These are phyloP conservation scores for Brassica rapa DNA, from an alignment of 345 rosid genomes.

Conservation along the genomic window DNA sequence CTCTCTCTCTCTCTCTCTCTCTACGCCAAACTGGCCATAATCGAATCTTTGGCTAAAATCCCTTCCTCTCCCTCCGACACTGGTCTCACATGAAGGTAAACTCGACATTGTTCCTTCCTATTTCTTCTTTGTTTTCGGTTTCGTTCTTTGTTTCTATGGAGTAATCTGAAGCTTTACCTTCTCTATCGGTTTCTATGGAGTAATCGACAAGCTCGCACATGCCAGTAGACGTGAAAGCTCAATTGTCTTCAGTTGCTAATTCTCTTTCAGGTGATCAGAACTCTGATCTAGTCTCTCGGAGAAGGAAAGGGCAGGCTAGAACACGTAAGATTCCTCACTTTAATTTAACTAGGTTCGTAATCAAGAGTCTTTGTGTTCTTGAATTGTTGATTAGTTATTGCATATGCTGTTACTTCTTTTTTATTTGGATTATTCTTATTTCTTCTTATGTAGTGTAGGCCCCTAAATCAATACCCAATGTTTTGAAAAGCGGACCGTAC, in stretches of 20 bases:
- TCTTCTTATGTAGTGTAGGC: constrained; percentile 44
- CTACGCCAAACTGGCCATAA: too few relatives aligned
- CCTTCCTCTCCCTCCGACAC: too few relatives aligned
- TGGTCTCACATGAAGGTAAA: too few relatives aligned
- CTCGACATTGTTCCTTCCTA: too few relatives aligned
- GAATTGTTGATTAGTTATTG: neutral
- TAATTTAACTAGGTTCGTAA: constrained; percentile 88
- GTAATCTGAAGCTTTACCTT: too few relatives aligned
- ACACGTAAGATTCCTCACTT: constrained; percentile 70
- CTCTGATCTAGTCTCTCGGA: constrained; percentile 49
- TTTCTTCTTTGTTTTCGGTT: too few relatives aligned
- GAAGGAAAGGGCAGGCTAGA: constrained; percentile 56
- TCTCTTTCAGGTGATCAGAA: constrained; percentile 45
- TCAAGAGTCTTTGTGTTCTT: neutral
- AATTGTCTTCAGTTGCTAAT: constrained; percentile 50
- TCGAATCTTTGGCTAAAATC: too few relatives aligned
- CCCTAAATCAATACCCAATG: constrained; percentile 58
- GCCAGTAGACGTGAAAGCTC: constrained; percentile 75
- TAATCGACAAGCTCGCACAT: constrained; percentile 65
- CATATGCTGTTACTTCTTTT: neutral
- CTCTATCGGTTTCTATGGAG: too few relatives aligned
- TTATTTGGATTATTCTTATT: constrained; percentile 8
- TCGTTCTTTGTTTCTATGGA: too few relatives aligned
- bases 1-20: too few relatives aligned
- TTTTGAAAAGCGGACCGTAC: too few relatives aligned